Evolutionary conservation across 768 basidiomycete genomes (phyloP).

Genomic region (Postia placenta): DNA sequence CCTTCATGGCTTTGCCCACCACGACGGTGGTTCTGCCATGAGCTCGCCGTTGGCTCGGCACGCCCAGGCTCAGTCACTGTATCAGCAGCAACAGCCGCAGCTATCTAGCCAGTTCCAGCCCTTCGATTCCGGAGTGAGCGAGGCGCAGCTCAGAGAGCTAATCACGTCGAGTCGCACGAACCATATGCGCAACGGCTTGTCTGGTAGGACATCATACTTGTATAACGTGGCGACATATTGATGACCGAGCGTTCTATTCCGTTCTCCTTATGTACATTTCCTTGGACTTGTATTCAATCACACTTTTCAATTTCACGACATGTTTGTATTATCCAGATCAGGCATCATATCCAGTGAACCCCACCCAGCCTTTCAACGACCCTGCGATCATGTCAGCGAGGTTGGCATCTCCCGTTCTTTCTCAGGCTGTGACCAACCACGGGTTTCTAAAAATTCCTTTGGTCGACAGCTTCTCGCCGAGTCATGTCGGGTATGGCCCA

Average conservation of each 20-base stretch:
- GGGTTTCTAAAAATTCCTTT: constrained; percentile 12
- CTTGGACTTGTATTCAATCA: constrained; percentile 20
- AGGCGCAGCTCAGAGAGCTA: constrained; percentile 72
- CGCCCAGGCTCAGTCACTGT: constrained; percentile 34
- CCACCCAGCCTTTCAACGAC: constrained; percentile 53
- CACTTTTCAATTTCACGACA: constrained; percentile 14
- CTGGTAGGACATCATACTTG: constrained; percentile 45
- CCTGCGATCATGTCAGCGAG: constrained; percentile 79
- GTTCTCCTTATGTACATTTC: constrained; percentile 2
- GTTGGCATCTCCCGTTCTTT: constrained; percentile 37
- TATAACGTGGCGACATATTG: constrained; percentile 26
- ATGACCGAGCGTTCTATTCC: constrained; percentile 25
- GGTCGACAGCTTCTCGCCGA: constrained; percentile 12
- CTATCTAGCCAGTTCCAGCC: constrained; percentile 43
- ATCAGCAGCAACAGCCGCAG: constrained; percentile 11
- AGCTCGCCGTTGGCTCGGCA: constrained; percentile 46
- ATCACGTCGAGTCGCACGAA: constrained; percentile 60
- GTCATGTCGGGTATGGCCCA: constrained; percentile 34
- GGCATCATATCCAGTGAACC: constrained; percentile 26
- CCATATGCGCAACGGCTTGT: constrained; percentile 26
- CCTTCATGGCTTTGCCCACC: constrained; percentile 36
- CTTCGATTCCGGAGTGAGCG: constrained; percentile 57
- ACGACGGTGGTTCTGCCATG: constrained; percentile 26
- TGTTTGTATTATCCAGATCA: constrained; percentile 23
- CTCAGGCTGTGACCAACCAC: constrained; percentile 17